Base-by-base conservation (phyloP, 805 yeast species). In the Lachancea cidri region DNA sequence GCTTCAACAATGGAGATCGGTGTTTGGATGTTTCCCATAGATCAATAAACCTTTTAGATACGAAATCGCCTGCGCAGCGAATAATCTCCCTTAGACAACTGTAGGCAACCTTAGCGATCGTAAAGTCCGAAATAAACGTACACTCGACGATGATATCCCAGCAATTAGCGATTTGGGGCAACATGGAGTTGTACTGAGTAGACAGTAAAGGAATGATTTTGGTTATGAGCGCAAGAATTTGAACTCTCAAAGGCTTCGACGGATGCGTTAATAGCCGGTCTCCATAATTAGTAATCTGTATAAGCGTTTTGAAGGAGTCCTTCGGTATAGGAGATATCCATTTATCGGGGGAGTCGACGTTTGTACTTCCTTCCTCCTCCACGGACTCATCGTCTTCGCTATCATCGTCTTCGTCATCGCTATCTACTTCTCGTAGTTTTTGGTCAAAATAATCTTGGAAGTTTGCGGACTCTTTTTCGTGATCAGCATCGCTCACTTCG, bases 261-360 rank as follows among this genome's bases (percentile, higher is more conserved):
- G 76, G 74, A 51, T 85, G 93, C 2, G 86, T 78, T 29, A 86
- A 62, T 20, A 77, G 68, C 43, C 86, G 66, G 40, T 85, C 83
- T 5, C 91, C 82, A 56, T 87, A 86, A 4, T 69, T 73, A 39
- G 79, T 68, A 3, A 91, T 78, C 41, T 76, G 76, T 33, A 79
- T 75, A 1, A 85, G 62, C 2, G 81, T 64, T 30, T 62, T 57
- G 58, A 86, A 91, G 0, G 83, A 65, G 2, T 70, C 64, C 31
- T 72, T 65, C 0, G 94, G 84, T 0, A 89, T 66, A 0, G 81
- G 79, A 0, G 91, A 81, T 0, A 55, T 49, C 96, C 96, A 88
- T 24, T 68, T 67, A 13, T 67, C 70, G 29, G 16, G 17, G 60
- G 67, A 4, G 15, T 33, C 17, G 24, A 11, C 29, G 36, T 27